Conservation (phyloP, 495 filamentous ascomycete species). For the Daldinia decipiens region DNA sequence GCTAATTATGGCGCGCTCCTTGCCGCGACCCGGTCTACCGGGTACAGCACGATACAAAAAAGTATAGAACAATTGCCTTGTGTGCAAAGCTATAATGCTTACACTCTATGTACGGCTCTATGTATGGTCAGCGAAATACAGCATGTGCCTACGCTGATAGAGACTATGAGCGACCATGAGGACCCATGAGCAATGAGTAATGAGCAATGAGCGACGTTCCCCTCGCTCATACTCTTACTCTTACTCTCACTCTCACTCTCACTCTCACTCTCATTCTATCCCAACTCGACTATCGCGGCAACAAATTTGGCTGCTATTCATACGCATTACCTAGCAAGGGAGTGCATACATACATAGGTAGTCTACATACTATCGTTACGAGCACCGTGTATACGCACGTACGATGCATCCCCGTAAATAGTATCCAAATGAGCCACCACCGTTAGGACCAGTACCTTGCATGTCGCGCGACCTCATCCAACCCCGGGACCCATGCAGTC, state of each 20-base stretch:
- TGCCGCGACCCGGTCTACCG: conserved; percentile 46
- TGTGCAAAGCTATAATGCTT: conserved; percentile 27
- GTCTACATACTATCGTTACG: conserved; percentile 10
- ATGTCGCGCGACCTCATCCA: conserved; percentile 44
- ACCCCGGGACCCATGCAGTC: conserved; percentile 40
- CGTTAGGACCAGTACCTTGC: conserved; percentile 41
- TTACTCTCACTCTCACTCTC: background rate
- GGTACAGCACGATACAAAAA: conserved; percentile 36
- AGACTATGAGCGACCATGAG: background rate
- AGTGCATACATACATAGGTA: conserved; percentile 6
- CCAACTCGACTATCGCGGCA: background rate
- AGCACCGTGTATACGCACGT: conserved; percentile 27
- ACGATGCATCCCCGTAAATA: conserved; percentile 35
- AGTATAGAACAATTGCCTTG: conserved; percentile 26
- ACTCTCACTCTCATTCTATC: background rate
- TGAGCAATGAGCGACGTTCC: background rate
- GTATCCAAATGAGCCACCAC: conserved; percentile 39
- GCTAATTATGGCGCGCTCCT: conserved; percentile 49
- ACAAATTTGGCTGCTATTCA: background rate
- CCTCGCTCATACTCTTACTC: background rate
- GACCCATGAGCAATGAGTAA: background rate
- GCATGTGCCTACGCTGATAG: background rate
- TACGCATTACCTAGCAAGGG: background rate
- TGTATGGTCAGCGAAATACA: conserved; percentile 13
- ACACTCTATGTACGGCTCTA: conserved; percentile 3